Base-by-base conservation (phyloP, 495 filamentous ascomycete genomes). In the Beverwykella pulmonaria region DNA sequence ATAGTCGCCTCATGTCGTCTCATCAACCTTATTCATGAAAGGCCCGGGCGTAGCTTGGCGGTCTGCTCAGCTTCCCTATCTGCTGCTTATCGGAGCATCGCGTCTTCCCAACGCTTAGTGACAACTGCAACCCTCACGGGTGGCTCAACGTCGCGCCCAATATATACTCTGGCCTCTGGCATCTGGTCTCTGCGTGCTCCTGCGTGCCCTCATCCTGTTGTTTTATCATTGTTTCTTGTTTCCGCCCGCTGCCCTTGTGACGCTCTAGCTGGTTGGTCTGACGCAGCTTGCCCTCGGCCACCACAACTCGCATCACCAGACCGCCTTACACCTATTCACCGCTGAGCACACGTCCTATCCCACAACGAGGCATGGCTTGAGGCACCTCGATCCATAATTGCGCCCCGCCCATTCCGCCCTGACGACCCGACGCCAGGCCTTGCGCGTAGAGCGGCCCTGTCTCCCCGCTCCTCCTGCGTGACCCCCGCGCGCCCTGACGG, bases 191-290 rank as follows among this genome's bases (percentile, higher is more conserved):
- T 57, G 6, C 2, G 29, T 55, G 53, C 25, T 55, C n/a, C 53
- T 19, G 7, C 7, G 6, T 23, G 20, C 44, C n/a, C 20, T 34
- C 6, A 6, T 34, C 12, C 32, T 34, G 32, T 48, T 7, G 46
- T 29, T 25, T 8, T 52, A 29, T 25, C 19, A 23, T 29, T 52
- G 48, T 10, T 29, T 6, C 48, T 26, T 25, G 48, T 29, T 25
- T 25, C 48, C 22, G 26, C 48, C n/a, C 19, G 48, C 48, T 29
- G 10, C 5, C 26, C 32, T 2, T 29, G 27, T 22, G 26, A 62
- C 54, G 34, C 44, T n/a, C n/a, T n/a, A n/a, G 22, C 26, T 56
- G 19, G 32, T 32, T 22, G 57, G 50, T 19, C 36, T 64, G 55
- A 53, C 61, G 36, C 49, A 25, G 57, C 22, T 25, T 5, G 20